These are phyloP conservation scores for Luffa acutangula DNA, from an alignment of 306 rosid genomes.

Conservation along the genomic window DNA sequence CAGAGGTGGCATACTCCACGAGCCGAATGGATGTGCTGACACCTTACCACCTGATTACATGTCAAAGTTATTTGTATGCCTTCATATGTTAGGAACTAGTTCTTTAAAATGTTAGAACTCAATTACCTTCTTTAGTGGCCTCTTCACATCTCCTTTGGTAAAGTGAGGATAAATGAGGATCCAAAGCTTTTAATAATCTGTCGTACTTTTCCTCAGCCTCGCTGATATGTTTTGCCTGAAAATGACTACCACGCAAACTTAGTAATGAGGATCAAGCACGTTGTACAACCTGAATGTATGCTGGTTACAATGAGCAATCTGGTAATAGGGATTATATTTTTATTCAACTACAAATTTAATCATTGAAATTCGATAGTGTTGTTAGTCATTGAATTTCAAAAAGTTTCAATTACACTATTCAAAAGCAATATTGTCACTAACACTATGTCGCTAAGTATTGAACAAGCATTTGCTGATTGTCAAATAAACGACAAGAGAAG, in stretches of 20 bases:
- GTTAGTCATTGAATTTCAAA: neutral
- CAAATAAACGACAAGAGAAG: neutral
- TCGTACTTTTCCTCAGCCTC: conserved; percentile 78
- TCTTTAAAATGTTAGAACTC: neutral
- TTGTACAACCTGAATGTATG: neutral
- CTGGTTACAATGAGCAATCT: neutral
- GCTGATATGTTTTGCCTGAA: conserved; percentile 63
- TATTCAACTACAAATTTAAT: neutral
- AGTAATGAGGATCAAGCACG: neutral
- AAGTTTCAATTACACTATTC: neutral
- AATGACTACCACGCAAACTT: neutral
- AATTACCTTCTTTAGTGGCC: conserved; percentile 81
- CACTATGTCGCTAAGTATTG: neutral
- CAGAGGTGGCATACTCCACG: conserved; percentile 71
- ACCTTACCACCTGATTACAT: conserved; percentile 55
- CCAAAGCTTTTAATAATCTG: conserved; percentile 40
- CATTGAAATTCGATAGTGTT: neutral
- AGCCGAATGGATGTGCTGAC: conserved; percentile 57
- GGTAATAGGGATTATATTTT: neutral
- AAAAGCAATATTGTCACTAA: too few relatives aligned
- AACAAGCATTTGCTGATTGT: neutral
- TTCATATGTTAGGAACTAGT: neutral
- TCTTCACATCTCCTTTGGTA: conserved; percentile 81
- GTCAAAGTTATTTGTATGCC: neutral
- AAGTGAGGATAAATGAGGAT: conserved; percentile 49